A percentile compares a stretch with the other conserved stretches of the same genome.
Conservation (phyloP, 352 stramenopile genomes). For the Globisporangium paroecandrum region DNA sequence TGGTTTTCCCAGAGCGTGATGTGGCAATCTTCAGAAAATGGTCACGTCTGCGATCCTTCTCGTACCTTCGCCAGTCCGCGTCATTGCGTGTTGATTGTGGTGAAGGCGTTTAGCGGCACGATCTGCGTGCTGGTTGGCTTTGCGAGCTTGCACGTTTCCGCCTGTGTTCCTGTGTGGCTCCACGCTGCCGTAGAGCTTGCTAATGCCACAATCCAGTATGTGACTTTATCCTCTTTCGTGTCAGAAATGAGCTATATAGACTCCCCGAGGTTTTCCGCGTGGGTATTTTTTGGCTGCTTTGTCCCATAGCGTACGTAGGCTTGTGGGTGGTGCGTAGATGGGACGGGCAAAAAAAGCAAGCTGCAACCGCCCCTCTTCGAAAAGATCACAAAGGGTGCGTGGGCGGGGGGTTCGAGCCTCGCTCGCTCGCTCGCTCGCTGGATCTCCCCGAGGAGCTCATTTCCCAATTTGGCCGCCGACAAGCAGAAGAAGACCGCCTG, state of each 20-base stretch:
- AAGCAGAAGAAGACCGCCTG: slow-evolving; percentile 12
- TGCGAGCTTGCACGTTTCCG: not conserved
- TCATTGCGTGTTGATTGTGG: too few relatives aligned
- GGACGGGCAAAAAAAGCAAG: not conserved
- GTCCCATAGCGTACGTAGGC: not conserved
- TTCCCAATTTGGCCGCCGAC: slow-evolving; percentile 17
- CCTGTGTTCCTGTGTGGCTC: not conserved
- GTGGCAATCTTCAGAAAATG: too few relatives aligned
- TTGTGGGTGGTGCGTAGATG: not conserved
- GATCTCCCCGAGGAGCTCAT: slow-evolving; percentile 7
- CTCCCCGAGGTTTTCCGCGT: not conserved
- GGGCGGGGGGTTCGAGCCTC: too few relatives aligned
- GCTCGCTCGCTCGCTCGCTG: not conserved
- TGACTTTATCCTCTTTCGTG: not conserved
- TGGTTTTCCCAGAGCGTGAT: too few relatives aligned
- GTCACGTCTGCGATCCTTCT: too few relatives aligned
- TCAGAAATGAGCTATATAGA: not conserved
- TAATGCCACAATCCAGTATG: not conserved
- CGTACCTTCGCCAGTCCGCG: too few relatives aligned
- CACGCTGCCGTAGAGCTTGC: not conserved
- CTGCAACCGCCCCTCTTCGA: not conserved
- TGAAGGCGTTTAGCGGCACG: not conserved
- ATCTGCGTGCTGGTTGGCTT: not conserved
- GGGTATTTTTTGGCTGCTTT: not conserved
- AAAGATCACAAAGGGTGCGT: not conserved